phyloP scores from a whole-genome alignment of 139 green algal species.

The Closterium sp. region DNA sequence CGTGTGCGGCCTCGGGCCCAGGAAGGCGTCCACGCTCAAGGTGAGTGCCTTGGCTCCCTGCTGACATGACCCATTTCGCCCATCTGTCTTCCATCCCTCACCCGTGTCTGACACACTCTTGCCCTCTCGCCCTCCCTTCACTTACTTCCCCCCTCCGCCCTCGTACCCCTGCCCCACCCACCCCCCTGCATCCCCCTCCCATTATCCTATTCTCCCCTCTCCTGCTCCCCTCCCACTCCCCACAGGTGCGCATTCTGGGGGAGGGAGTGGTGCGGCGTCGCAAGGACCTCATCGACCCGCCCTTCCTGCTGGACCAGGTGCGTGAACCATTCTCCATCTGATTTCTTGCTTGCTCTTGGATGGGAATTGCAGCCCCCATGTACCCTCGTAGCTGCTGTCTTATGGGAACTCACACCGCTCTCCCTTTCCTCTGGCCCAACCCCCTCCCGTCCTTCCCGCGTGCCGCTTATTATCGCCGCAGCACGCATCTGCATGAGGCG shows the following conservation, averaged over 20 bases:
- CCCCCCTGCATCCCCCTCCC: background rate
- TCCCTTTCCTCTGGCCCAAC: too few species aligned
- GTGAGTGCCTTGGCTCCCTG: too few species aligned
- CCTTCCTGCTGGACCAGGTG: background rate
- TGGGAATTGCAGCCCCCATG: too few species aligned
- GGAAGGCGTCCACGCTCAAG: constrained; percentile 67
- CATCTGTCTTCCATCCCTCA: background rate
- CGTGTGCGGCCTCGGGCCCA: constrained; percentile 79
- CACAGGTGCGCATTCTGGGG: background rate
- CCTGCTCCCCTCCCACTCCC: background rate
- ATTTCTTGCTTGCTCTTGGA: too few species aligned
- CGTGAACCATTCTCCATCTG: too few species aligned
- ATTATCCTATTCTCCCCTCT: too few species aligned
- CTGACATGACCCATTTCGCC: background rate
- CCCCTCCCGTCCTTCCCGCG: too few species aligned
- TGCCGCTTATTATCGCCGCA: too few species aligned
- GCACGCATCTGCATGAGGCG: too few species aligned
- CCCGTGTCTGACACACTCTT: background rate
- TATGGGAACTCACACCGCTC: too few species aligned
- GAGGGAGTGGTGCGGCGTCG: constrained; percentile 22
- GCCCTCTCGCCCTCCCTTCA: background rate
- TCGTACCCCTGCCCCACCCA: background rate
- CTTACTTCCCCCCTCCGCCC: background rate
- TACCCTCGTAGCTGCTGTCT: too few species aligned
- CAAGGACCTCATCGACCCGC: constrained; percentile 36